phyloP scores from a whole-genome alignment of 2,329 filamentous ascomycete species.

The Aspergillus cejpii region DNA sequence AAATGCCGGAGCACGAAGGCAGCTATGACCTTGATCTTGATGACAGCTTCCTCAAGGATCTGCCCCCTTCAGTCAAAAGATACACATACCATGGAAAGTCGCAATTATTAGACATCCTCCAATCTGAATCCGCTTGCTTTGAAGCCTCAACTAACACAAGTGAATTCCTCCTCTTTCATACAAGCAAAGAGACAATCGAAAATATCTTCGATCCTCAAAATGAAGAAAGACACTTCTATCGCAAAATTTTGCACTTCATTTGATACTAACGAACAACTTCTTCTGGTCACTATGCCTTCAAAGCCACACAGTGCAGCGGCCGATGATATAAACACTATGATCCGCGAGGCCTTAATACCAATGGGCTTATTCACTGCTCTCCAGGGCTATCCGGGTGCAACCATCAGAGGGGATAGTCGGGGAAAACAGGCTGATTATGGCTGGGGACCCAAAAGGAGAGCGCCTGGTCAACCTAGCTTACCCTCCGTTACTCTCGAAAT shows the following conservation, averaged over 20 bases:
- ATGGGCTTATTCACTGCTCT: constrained; percentile 2
- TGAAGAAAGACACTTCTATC: not conserved
- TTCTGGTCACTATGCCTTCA: constrained; percentile 3
- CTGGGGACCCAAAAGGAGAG: no score
- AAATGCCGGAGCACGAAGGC: no score
- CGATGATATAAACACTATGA: no score
- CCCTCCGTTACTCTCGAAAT: no score
- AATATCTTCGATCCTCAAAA: constrained; percentile 4
- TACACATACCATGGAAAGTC: constrained; percentile 2
- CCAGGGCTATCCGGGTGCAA: not conserved
- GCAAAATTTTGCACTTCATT: not conserved
- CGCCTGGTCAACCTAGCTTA: no score
- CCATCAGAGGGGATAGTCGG: not conserved
- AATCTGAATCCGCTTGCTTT: constrained; percentile 1
- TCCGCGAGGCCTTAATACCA: not conserved
- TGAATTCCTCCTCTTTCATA: constrained; percentile 4
- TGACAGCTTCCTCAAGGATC: constrained; percentile 1
- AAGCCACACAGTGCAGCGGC: not conserved
- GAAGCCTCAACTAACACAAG: not conserved
- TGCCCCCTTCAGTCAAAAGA: constrained; percentile 4
- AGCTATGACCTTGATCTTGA: not conserved
- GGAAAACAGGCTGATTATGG: no score
- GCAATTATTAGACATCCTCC: constrained; percentile 1
- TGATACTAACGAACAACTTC: constrained; percentile 4
- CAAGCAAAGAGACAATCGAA: constrained; percentile 8